A percentile compares a stretch with the other conserved stretches of the same genome.
Conservation (phyloP, 2,329 filamentous ascomycete genomes). For the Aotearoamyces nothofagi region DNA sequence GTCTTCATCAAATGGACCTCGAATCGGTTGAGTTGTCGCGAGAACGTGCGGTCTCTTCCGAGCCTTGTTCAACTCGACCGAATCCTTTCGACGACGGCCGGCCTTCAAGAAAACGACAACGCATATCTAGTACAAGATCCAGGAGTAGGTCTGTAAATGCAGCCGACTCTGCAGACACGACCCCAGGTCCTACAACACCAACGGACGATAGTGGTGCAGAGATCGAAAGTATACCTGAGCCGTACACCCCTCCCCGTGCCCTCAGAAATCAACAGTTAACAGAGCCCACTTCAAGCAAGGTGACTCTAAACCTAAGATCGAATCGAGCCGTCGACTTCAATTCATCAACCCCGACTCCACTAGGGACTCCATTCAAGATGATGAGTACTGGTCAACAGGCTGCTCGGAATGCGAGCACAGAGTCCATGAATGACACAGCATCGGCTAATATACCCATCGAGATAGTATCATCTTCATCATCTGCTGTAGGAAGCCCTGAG, state of each 20-base stretch:
- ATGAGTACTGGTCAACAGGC: slow-evolving; percentile 7
- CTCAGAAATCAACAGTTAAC: slow-evolving; percentile 19
- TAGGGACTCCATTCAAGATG: slow-evolving; percentile 19
- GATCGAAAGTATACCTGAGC: slow-evolving; percentile 7
- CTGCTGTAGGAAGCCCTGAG: slow-evolving; percentile 14
- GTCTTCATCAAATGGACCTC: slow-evolving; percentile 24
- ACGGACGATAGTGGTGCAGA: slow-evolving; percentile 6
- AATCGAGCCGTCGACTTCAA: slow-evolving; percentile 24
- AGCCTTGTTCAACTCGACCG: slow-evolving; percentile 45
- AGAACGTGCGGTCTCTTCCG: slow-evolving; percentile 45
- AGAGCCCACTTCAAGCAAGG: slow-evolving; percentile 36
- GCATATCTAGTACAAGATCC: slow-evolving; percentile 40
- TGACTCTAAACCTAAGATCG: slow-evolving; percentile 45
- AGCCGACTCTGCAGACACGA: slow-evolving; percentile 2
- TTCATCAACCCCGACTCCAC: slow-evolving; percentile 29
- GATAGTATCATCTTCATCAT: slow-evolving; percentile 18
- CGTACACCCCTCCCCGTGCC: slow-evolving; percentile 15
- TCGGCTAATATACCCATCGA: slow-evolving; percentile 15
- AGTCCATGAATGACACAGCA: slow-evolving; percentile 17
- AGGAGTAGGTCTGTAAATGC: slow-evolving; percentile 34
- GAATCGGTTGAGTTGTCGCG: slow-evolving; percentile 22
- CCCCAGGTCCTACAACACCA: not conserved
- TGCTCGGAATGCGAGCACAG: slow-evolving; percentile 13
- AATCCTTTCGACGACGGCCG: slow-evolving; percentile 40
- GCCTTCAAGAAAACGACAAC: slow-evolving; percentile 40